These are phyloP conservation scores for Solanum corneliomulleri DNA, from an alignment of 257 asterid species.

Conservation along the genomic window DNA sequence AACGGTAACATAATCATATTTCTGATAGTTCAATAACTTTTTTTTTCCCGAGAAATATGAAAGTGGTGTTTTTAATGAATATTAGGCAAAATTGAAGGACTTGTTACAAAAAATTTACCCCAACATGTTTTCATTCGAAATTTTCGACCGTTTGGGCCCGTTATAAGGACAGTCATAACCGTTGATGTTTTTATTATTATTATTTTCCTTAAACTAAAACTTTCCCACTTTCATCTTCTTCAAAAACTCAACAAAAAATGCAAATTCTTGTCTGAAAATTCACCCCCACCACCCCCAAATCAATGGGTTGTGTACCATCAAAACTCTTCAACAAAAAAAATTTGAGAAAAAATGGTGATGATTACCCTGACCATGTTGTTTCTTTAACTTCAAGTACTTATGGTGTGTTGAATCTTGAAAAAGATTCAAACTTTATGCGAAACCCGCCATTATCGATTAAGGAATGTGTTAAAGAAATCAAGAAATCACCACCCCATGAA, in stretches of 20 bases:
- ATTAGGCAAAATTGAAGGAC: background rate
- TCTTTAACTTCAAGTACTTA: constrained; percentile 86
- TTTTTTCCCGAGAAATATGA: background rate
- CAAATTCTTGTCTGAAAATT: background rate
- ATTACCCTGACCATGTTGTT: constrained; percentile 46
- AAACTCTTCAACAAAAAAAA: constrained; percentile 28
- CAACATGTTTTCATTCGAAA: constrained; percentile 16
- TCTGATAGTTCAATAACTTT: too few relatives aligned
- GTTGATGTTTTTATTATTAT: constrained; percentile 16
- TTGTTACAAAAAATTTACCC: background rate
- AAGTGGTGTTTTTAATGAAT: background rate
- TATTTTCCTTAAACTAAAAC: constrained; percentile 3
- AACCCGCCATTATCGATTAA: background rate
- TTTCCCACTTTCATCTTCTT: background rate
- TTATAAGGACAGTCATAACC: constrained; percentile 29
- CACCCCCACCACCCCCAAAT: background rate
- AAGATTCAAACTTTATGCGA: constrained; percentile 4
- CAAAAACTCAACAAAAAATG: constrained; percentile 3
- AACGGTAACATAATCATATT: background rate
- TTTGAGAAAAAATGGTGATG: constrained; percentile 10
- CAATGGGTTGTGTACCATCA: constrained; percentile 91
- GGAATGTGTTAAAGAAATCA: constrained; percentile 19
- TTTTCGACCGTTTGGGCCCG: constrained; percentile 69
- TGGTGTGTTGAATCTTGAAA: constrained; percentile 66
- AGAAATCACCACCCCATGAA: constrained; percentile 28